Evolutionary conservation across 2,329 filamentous ascomycete genomes (phyloP), one percentile per base, ranked within the genome.

Genomic region (Aspergillus sp.): DNA sequence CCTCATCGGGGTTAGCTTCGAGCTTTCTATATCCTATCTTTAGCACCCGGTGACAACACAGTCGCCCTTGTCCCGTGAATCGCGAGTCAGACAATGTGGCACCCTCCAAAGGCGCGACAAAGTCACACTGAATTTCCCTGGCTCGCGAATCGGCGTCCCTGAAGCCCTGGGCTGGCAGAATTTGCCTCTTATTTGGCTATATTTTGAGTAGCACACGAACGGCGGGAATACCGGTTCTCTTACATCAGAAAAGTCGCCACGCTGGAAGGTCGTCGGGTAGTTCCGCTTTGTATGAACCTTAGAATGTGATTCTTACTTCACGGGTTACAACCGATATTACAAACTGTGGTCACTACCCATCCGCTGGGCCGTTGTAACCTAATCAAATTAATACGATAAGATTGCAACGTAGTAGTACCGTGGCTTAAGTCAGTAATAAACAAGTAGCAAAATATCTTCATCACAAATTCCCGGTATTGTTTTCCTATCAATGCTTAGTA

Each of bases 1-100:
- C 15, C 23, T 36, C 25, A 30, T 50, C 23, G 5, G n/a, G 32
- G 8, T 50, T 50, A 50, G 47, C 23, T 32, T 50, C 47, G 7
- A 12, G 7, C 47, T 32, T 4, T 50, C 25, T 28, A 19, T 15
- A 12, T n/a, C 47, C 47, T 50, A 32, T 32, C 25, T 50, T 50
- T 50, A 50, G 47, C n/a, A 28, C 47, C 8, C 15, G n/a, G 23
- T 50, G 47, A 50, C 47, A 50, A 50, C 47, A 50, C 47, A 50
- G 47, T 50, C 25, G 32, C 32, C 32, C 32, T 36, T 36, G 32
- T 36, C 32, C 32, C 32, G 32, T 36, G 2, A 36, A 36, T 6
- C 4, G 25, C 47, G 47, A 50, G 47, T 50, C 47, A 50, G 47
- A 30, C 47, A 5, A 9, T 28, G 45, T 49, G 45, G 45, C 45